phyloP scores from a whole-genome alignment of 75 land plant genomes.

The Azolla pinnata region DNA sequence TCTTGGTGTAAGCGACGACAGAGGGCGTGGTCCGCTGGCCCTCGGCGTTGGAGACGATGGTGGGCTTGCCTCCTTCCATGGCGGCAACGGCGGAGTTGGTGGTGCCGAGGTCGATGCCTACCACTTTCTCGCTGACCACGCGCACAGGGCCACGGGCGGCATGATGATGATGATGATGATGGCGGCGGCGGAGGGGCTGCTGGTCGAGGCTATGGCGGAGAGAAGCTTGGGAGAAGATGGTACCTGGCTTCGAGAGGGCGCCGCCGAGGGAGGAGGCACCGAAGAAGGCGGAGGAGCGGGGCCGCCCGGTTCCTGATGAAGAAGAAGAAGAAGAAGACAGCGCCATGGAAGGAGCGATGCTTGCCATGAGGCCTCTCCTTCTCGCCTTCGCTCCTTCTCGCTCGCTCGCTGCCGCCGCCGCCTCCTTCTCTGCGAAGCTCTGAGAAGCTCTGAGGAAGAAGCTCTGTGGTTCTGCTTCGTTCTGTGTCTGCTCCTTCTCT shows the following conservation, averaged over 20 bases:
- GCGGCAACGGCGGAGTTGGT: slow-evolving; percentile 69
- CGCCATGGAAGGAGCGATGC: background rate
- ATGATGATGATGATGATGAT: slow-evolving; percentile 10
- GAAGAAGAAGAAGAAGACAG: background rate
- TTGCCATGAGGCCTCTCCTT: no score
- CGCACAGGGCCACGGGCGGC: slow-evolving; percentile 22
- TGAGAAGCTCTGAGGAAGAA: no score
- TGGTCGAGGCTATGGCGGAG: background rate
- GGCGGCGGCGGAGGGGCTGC: background rate
- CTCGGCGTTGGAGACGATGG: slow-evolving; percentile 46
- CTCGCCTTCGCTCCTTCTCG: no score
- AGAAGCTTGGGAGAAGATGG: background rate
- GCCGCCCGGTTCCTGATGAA: no score
- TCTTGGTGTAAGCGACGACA: slow-evolving; percentile 35
- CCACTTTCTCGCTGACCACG: slow-evolving; percentile 45
- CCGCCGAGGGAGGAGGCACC: background rate
- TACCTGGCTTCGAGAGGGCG: background rate
- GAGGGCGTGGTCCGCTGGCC: slow-evolving; percentile 33
- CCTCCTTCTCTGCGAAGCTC: no score
- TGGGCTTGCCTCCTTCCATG: slow-evolving; percentile 70
- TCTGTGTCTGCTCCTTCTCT: no score
- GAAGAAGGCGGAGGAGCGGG: background rate
- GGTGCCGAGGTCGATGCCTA: slow-evolving; percentile 60
- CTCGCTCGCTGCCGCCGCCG: no score
- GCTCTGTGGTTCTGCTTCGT: no score